Evolutionary conservation across 768 basidiomycete genomes (phyloP), one percentile per base, ranked within the genome.

Genomic region (Pulveroboletus ravenelii): DNA sequence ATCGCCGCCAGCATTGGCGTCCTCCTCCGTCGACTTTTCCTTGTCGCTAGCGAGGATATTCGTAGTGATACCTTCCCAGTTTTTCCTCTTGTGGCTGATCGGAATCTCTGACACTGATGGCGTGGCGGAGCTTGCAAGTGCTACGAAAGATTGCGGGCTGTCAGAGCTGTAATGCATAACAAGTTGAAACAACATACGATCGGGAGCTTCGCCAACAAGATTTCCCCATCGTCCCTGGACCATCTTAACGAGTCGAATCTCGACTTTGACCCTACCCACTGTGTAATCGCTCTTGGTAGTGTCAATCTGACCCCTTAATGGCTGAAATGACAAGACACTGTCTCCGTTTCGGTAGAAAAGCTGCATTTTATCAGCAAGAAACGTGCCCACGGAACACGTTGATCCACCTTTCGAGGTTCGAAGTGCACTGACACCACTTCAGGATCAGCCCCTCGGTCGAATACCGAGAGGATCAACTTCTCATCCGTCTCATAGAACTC

Each of bases 1-100:
- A 67, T 96, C 93, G 18, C 94, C 94, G 20, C 89, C 89, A 15
- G 85, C 84, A 67, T 96, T 97, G 30, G 93, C 89, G 62, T 91
- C 91, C 56, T 93, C 82, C 14, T 86, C 78, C 5, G 76, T 69
- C 3, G 78, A 72, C 62, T 78, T 84, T 39, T 87, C 82, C 62
- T 88, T 87, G 2, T 93, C 91, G 7, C 72, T 65, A 15, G 71
- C 69, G 34, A 87, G 80, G 52, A 90, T 85, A 17, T 77, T 72
- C 30, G 75, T 75, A 3, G 89, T 87, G 56, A 94, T 79, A 7
- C 78, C 80, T 48, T 95, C 93, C 95, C 95, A 99, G 61, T 99
- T 93, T 75, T 89, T 93, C 54, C 62, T 71, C 54, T 70, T 73
- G 47, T 70, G 60, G 61, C 72, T 76, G 56, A 68, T 66, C 31